phyloP scores from a whole-genome alignment of 768 basidiomycete species.

The Naganishia randhawae region DNA sequence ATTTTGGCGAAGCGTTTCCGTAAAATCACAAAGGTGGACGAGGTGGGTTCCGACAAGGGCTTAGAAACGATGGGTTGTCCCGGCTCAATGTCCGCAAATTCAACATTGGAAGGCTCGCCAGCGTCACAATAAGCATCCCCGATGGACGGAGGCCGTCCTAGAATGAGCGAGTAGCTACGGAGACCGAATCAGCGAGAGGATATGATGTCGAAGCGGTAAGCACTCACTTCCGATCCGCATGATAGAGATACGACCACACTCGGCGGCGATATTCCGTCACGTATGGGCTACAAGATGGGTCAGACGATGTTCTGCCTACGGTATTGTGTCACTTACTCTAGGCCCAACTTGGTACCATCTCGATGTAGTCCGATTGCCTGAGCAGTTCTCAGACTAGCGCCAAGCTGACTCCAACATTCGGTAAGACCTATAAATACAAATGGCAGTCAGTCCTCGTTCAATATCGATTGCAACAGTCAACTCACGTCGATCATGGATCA shows the following conservation, averaged over 20 bases:
- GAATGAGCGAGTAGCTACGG: slow-evolving; percentile 67
- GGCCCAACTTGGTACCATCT: slow-evolving; percentile 69
- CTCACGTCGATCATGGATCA: slow-evolving; percentile 50
- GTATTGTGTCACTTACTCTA: slow-evolving; percentile 54
- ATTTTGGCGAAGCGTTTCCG: slow-evolving; percentile 75
- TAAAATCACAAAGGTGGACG: slow-evolving; percentile 82
- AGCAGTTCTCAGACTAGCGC: slow-evolving; percentile 85
- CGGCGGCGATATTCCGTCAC: slow-evolving; percentile 83
- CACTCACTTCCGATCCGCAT: slow-evolving; percentile 73
- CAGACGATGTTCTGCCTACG: not conserved
- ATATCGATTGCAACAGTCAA: not conserved
- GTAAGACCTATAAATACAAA: slow-evolving; percentile 75
- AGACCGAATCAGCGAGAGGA: not conserved
- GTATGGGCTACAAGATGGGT: slow-evolving; percentile 52
- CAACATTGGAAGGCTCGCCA: slow-evolving; percentile 59
- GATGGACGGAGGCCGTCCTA: slow-evolving; percentile 75
- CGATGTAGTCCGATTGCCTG: slow-evolving; percentile 89
- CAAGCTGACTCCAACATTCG: slow-evolving; percentile 93
- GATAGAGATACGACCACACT: slow-evolving; percentile 80
- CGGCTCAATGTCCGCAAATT: slow-evolving; percentile 34
- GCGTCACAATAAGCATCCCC: slow-evolving; percentile 81
- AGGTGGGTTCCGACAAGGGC: slow-evolving; percentile 63
- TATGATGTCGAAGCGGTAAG: not conserved
- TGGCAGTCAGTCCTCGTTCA: not conserved
- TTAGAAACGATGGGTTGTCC: slow-evolving; percentile 36